A percentile compares a stretch with the other conserved stretches of the same genome.
phyloP scores from a whole-genome alignment of 768 basidiomycete genomes.

The Boletus bicolor region DNA sequence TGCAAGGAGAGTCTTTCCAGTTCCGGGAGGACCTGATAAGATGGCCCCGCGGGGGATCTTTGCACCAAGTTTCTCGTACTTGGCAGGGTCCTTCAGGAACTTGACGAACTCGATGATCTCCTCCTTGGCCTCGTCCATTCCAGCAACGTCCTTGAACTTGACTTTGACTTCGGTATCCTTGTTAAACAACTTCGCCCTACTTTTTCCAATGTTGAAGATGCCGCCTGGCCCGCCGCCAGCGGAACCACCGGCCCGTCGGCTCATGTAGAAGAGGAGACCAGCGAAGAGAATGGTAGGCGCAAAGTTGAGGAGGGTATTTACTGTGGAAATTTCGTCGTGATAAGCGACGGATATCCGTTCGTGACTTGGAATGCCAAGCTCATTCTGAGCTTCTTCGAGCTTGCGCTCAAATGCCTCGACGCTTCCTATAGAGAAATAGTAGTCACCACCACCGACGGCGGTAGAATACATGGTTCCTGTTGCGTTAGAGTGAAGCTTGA shows the following conservation, averaged over 20 bases:
- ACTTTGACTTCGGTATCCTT: constrained; percentile 92
- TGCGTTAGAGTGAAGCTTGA: constrained; percentile 90
- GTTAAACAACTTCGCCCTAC: constrained; percentile 91
- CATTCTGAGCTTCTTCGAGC: constrained; percentile 88
- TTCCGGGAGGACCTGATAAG: constrained; percentile 93
- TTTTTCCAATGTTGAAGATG: constrained; percentile 97
- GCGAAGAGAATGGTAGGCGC: constrained; percentile 93
- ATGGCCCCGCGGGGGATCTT: constrained; percentile 97
- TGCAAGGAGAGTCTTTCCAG: constrained; percentile 95
- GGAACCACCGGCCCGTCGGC: constrained; percentile 61
- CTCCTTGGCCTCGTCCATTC: constrained; percentile 99
- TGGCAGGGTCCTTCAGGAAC: constrained; percentile 92
- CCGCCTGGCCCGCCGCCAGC: constrained; percentile 72
- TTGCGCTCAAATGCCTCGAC: constrained; percentile 96
- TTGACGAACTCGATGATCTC: constrained; percentile 99
- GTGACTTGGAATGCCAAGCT: constrained; percentile 86
- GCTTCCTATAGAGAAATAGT: constrained; percentile 96
- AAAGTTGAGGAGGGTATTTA: constrained; percentile 81
- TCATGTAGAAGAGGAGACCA: constrained; percentile 88
- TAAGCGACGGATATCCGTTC: constrained; percentile 98
- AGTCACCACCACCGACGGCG: constrained; percentile 55
- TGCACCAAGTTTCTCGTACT: constrained; percentile 94
- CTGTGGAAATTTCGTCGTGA: constrained; percentile 87
- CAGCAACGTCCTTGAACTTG: constrained; percentile 95
- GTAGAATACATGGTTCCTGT: constrained; percentile 73